Percentiles rank a stretch among this genome's conserved stretches.
Evolutionary conservation across 73 alveolate genomes (phyloP).

Genomic region (Tetrahymena malaccensis): DNA sequence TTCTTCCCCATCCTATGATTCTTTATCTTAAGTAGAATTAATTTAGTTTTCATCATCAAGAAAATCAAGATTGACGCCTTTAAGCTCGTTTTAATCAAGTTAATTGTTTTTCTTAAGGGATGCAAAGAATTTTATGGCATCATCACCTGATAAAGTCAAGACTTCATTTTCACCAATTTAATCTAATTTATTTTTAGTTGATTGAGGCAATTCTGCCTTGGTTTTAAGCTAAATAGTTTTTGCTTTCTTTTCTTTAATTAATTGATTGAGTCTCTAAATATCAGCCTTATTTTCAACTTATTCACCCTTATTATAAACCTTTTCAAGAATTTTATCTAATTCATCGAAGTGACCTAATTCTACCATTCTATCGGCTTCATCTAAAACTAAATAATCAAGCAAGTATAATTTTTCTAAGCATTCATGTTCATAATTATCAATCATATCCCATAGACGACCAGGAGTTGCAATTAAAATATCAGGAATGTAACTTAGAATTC

Average conservation of each 20-base stretch:
- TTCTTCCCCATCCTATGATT: conserved; percentile 30
- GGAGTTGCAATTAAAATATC: conserved; percentile 92
- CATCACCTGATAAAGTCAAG: conserved; percentile 40
- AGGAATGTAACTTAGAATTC: conserved; percentile 80
- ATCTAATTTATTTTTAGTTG: conserved; percentile 42
- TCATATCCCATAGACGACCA: conserved; percentile 96
- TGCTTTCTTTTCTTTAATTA: background rate
- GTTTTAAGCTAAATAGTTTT: background rate
- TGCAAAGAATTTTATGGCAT: conserved; percentile 45
- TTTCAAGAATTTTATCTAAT: conserved; percentile 72
- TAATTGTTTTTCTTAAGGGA: conserved; percentile 43
- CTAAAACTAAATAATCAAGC: conserved; percentile 77
- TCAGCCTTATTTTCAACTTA: background rate
- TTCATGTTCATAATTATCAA: conserved; percentile 76
- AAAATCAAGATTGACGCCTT: conserved; percentile 18
- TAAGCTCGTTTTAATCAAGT: conserved; percentile 21
- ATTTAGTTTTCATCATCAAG: conserved; percentile 1
- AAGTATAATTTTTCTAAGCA: conserved; percentile 53
- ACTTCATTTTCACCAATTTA: conserved; percentile 42
- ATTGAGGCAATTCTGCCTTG: conserved; percentile 9
- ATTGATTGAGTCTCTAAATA: background rate
- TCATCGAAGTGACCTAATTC: conserved; percentile 93
- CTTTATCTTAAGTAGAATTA: conserved; percentile 33
- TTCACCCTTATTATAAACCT: conserved; percentile 51
- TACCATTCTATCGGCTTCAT: conserved; percentile 98